Percentiles rank a stretch among this genome's conserved stretches.
phyloP scores from a whole-genome alignment of 192 early-diverging fungal species.

The Coemansia sp. region DNA sequence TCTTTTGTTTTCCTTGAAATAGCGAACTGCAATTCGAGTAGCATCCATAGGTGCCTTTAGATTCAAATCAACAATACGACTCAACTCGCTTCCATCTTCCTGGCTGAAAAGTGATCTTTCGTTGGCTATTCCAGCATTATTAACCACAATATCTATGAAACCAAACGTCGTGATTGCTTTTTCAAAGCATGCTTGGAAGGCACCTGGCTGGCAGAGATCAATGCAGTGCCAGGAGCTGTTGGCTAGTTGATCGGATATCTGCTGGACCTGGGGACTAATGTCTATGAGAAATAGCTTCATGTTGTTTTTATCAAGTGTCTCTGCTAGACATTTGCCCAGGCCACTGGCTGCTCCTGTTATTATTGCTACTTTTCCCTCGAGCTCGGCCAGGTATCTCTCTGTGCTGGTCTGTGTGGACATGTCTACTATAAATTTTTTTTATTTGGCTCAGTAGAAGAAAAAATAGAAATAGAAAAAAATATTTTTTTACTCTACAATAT shows the following conservation, averaged over 20 bases:
- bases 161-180: slow-evolving; percentile 56
- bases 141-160: slow-evolving; percentile 57
- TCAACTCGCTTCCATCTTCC: slow-evolving; percentile 52
- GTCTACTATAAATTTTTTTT: not conserved
- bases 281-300: slow-evolving; percentile 37
- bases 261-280: slow-evolving; percentile 17
- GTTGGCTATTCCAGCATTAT: slow-evolving; percentile 65
- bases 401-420: slow-evolving; percentile 2
- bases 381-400: slow-evolving; percentile 19
- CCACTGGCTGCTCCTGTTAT: slow-evolving; percentile 51
- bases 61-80: slow-evolving; percentile 64
- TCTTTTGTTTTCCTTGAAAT: slow-evolving; percentile 52
- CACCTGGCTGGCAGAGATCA: slow-evolving; percentile 48
- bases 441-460: no score
- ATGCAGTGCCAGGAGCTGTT: slow-evolving; percentile 31
- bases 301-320: slow-evolving; percentile 16
- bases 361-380: slow-evolving; percentile 31
- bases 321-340: slow-evolving; percentile 26
- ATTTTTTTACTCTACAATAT: no score
- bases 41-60: slow-evolving; percentile 73
- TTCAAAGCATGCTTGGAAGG: slow-evolving; percentile 40
- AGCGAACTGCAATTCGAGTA: slow-evolving; percentile 65
- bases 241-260: slow-evolving; percentile 4
- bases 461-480: no score
- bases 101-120: slow-evolving; percentile 51